Evolutionary conservation across 176 grass and related monocot genomes (phyloP).

Genomic region (Carex parvula): DNA sequence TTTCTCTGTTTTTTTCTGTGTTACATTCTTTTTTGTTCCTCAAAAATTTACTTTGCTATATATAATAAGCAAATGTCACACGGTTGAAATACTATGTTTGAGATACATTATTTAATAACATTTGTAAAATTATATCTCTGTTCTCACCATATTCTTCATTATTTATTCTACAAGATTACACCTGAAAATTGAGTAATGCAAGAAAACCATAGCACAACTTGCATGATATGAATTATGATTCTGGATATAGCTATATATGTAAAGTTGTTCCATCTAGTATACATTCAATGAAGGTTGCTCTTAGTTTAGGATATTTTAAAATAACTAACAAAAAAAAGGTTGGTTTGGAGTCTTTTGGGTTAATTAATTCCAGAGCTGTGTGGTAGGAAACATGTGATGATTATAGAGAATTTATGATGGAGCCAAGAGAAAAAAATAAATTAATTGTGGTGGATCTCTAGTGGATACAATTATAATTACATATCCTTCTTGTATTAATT

Average conservation of each 20-base stretch:
- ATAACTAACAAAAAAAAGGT: background rate
- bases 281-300: background rate
- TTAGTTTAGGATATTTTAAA: background rate
- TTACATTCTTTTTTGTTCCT: background rate
- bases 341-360: background rate
- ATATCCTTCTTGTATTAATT: background rate
- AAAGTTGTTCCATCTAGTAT: background rate
- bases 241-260: background rate
- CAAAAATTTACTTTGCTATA: too few species aligned
- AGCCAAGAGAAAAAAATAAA: slow-evolving; percentile 1
- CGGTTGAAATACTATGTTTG: background rate
- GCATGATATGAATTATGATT: background rate
- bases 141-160: background rate
- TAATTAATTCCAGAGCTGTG: background rate
- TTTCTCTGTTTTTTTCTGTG: background rate
- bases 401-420: slow-evolving; percentile 8
- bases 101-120: background rate
- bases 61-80: too few species aligned
- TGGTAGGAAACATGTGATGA: slow-evolving; percentile 11
- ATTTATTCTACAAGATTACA: background rate
- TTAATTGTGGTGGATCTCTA: slow-evolving; percentile 1
- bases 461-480: slow-evolving; percentile 15
- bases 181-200: background rate
- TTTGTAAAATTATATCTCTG: background rate
- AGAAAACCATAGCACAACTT: background rate